These are phyloP conservation scores for Brassica balearica DNA, from an alignment of 441 rosid species.

Conservation along the genomic window DNA sequence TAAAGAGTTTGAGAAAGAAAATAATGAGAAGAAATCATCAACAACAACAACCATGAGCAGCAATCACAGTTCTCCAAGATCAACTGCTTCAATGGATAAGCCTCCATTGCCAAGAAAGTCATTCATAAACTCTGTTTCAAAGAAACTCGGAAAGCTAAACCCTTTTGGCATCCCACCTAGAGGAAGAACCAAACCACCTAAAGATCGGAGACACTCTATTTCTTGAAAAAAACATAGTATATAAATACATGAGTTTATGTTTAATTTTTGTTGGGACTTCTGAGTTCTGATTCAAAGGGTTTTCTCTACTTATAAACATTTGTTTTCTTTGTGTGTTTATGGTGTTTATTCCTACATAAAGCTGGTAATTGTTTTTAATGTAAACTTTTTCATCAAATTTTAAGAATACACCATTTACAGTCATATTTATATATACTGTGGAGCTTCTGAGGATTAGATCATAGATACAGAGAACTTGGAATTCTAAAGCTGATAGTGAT, in stretches of 20 bases:
- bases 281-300: constrained; percentile 21
- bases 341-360: constrained; percentile 25
- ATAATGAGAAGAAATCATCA: constrained; percentile 40
- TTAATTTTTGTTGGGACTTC: constrained; percentile 31
- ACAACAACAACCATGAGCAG: constrained; percentile 17
- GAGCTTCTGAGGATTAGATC: constrained; percentile 19
- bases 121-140: constrained; percentile 76
- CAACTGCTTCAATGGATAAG: constrained; percentile 58
- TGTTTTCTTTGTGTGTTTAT: neutral
- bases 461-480: constrained; percentile 40
- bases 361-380: constrained; percentile 12
- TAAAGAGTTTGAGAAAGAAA: constrained; percentile 70
- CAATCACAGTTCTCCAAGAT: constrained; percentile 47
- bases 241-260: constrained; percentile 3
- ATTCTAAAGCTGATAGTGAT: constrained; percentile 33
- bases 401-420: constrained; percentile 5
- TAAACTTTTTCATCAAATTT: neutral
- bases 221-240: constrained; percentile 52
- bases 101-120: constrained; percentile 87
- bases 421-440: neutral
- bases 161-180: constrained; percentile 71
- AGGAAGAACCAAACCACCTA: constrained; percentile 65
- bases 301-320: constrained; percentile 13
- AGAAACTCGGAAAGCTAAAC: constrained; percentile 77
- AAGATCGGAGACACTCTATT: constrained; percentile 87